phyloP scores from a whole-genome alignment of 257 asterid genomes.

The Oldenlandia corymbosa region DNA sequence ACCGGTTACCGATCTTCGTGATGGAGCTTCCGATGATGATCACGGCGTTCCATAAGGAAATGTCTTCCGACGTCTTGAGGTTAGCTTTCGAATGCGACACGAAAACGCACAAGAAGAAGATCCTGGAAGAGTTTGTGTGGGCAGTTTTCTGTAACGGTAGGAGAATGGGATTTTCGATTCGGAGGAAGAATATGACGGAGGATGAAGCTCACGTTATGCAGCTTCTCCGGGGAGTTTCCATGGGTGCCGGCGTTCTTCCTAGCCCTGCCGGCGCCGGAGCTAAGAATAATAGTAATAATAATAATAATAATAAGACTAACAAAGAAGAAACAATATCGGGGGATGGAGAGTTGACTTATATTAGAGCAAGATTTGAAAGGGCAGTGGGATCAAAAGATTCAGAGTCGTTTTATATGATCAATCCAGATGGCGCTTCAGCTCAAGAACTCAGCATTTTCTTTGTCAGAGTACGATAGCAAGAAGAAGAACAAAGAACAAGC shows the following conservation, averaged over 20 bases:
- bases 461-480: slow-evolving; percentile 30
- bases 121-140: slow-evolving; percentile 91
- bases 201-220: slow-evolving; percentile 75
- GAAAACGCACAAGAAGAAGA: slow-evolving; percentile 52
- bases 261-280: too few relatives aligned
- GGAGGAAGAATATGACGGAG: slow-evolving; percentile 64
- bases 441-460: slow-evolving; percentile 92
- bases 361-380: slow-evolving; percentile 79
- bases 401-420: slow-evolving; percentile 83
- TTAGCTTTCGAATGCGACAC: slow-evolving; percentile 77
- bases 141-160: slow-evolving; percentile 79
- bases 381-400: slow-evolving; percentile 78
- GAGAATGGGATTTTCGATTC: slow-evolving; percentile 62
- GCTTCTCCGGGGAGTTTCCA: slow-evolving; percentile 77
- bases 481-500: too few relatives aligned
- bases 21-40: slow-evolving; percentile 84
- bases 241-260: slow-evolving; percentile 94
- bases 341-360: slow-evolving; percentile 67
- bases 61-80: slow-evolving; percentile 69
- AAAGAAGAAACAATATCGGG: slow-evolving; percentile 36
- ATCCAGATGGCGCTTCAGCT: slow-evolving; percentile 75
- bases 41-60: slow-evolving; percentile 57
- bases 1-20: slow-evolving; percentile 62
- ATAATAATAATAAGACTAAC: too few relatives aligned
- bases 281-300: too few relatives aligned